Percentiles rank a stretch among this genome's conserved stretches.
These are phyloP conservation scores for Penicillium pancosmium DNA, from an alignment of 495 filamentous ascomycete species.

Conservation along the genomic window DNA sequence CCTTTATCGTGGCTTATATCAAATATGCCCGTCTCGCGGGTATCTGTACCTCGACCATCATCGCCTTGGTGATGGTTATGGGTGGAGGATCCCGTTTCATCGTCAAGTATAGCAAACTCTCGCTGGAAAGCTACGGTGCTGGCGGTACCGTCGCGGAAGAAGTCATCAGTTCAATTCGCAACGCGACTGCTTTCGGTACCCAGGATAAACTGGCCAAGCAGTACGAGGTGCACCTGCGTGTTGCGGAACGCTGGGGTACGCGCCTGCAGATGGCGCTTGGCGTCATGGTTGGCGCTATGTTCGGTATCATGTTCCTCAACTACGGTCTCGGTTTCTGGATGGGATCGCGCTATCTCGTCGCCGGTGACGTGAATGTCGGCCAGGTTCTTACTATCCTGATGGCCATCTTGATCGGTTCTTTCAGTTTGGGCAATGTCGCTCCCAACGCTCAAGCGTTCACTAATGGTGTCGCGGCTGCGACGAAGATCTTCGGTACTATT, in stretches of 20 bases:
- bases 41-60: slow-evolving; percentile 76
- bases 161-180: slow-evolving; percentile 90
- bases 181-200: slow-evolving; percentile 90
- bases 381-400: slow-evolving; percentile 77
- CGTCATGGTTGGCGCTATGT: slow-evolving; percentile 80
- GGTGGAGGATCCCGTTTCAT: slow-evolving; percentile 72
- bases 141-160: slow-evolving; percentile 93
- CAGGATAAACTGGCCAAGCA: slow-evolving; percentile 84
- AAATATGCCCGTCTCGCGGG: slow-evolving; percentile 84
- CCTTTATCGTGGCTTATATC: slow-evolving; percentile 86
- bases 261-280: slow-evolving; percentile 71
- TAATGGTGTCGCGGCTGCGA: slow-evolving; percentile 76
- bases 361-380: slow-evolving; percentile 59
- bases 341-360: slow-evolving; percentile 77
- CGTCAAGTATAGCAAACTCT: slow-evolving; percentile 74
- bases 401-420: slow-evolving; percentile 88
- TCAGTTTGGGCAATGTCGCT: slow-evolving; percentile 84
- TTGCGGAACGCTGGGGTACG: slow-evolving; percentile 76
- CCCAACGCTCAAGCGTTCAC: slow-evolving; percentile 86
- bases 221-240: slow-evolving; percentile 73
- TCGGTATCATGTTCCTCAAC: slow-evolving; percentile 81
- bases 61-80: slow-evolving; percentile 75
- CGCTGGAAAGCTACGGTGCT: slow-evolving; percentile 75
- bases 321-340: slow-evolving; percentile 96
- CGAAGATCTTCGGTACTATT: slow-evolving; percentile 91